These are phyloP conservation scores for Podospora comata DNA, from an alignment of 495 filamentous ascomycete species.

Conservation along the genomic window DNA sequence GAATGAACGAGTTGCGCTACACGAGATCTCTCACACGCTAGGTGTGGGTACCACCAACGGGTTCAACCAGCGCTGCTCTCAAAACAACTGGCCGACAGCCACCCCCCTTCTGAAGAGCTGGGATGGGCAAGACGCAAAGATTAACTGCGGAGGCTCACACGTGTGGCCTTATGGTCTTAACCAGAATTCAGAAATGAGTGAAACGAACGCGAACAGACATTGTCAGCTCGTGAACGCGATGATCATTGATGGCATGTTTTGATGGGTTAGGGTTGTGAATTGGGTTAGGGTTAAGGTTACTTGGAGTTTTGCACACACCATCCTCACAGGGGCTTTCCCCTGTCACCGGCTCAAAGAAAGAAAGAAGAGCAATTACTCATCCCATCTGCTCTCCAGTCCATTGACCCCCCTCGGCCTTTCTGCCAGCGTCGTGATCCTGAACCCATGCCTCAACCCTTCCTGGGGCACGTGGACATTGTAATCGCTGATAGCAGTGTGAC, in stretches of 20 bases:
- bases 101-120: conserved; percentile 34
- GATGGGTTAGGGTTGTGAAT: no score
- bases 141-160: conserved; percentile 43
- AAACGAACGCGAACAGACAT: conserved; percentile 41
- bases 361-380: neutral
- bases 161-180: conserved; percentile 47
- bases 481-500: conserved; percentile 54
- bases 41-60: conserved; percentile 40
- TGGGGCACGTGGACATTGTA: conserved; percentile 46
- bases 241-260: conserved; percentile 28
- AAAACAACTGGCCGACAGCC: conserved; percentile 41
- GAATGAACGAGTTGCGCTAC: conserved; percentile 46
- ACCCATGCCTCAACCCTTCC: conserved; percentile 47
- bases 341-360: no score
- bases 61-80: conserved; percentile 37
- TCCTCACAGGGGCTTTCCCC: no score
- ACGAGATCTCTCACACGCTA: conserved; percentile 46
- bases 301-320: no score
- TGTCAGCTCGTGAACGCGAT: conserved; percentile 40
- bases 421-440: conserved; percentile 46
- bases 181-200: conserved; percentile 42
- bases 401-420: conserved; percentile 45
- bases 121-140: conserved; percentile 40
- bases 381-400: conserved; percentile 42
- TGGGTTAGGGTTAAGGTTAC: no score